Evolutionary conservation across 2,329 filamentous ascomycete genomes (phyloP).

Genomic region (Sclerotinia glacialis): DNA sequence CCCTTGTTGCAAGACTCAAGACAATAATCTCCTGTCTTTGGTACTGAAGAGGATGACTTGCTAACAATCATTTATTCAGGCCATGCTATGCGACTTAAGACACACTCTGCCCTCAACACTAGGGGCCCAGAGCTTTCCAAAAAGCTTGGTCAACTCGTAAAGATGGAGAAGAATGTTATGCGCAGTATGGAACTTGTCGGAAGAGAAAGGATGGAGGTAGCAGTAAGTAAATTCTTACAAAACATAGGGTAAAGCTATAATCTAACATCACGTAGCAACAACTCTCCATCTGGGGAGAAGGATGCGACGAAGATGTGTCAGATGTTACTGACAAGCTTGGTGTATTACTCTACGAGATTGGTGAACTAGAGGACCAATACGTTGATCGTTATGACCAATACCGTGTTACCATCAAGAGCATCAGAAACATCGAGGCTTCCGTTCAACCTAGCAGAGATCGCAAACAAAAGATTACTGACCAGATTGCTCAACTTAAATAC

Average conservation of each 20-base stretch:
- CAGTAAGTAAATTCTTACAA: constrained; percentile 59
- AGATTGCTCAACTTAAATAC: constrained; percentile 98
- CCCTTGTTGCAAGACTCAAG: neutral
- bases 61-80: constrained; percentile 61
- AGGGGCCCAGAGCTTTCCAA: constrained; percentile 76
- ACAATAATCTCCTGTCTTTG: neutral
- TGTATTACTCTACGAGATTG: constrained; percentile 88
- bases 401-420: constrained; percentile 98
- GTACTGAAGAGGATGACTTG: constrained; percentile 37
- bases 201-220: constrained; percentile 96
- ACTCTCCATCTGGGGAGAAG: constrained; percentile 96
- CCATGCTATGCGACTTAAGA: constrained; percentile 72
- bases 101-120: constrained; percentile 64
- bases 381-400: constrained; percentile 99
- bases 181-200: constrained; percentile 94
- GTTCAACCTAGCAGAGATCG: constrained; percentile 97
- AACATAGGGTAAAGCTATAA: neutral
- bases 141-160: constrained; percentile 96
- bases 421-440: constrained; percentile 97
- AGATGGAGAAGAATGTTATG: constrained; percentile 99
- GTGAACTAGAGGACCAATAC: constrained; percentile 94
- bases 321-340: constrained; percentile 99
- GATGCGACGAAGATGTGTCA: constrained; percentile 93
- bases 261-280: constrained; percentile 67
- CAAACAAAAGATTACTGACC: constrained; percentile 99